Conservation (phyloP, 331 rosid species). For the Prunus yedoensis region DNA sequence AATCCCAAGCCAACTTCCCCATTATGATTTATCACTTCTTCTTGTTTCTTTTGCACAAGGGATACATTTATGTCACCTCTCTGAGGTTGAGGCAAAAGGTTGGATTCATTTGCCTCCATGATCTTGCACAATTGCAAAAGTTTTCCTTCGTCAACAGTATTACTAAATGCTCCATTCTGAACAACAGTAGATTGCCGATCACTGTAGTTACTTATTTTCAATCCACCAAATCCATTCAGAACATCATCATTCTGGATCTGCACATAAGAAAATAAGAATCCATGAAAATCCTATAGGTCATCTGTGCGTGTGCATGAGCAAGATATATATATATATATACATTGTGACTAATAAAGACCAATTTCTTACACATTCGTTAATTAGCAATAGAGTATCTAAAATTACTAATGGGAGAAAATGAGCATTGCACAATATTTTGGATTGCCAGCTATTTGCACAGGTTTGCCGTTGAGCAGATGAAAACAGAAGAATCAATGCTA, state of each 20-base stretch:
- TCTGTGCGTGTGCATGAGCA: background rate
- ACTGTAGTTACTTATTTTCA: conserved; percentile 39
- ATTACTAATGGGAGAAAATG: background rate
- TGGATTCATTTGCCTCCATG: conserved; percentile 74
- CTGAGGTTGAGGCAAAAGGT: conserved; percentile 44
- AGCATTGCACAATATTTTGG: background rate
- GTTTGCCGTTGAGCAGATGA: background rate
- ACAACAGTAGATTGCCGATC: conserved; percentile 44
- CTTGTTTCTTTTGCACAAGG: conserved; percentile 42
- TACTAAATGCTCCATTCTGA: conserved; percentile 40
- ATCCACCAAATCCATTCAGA: conserved; percentile 49
- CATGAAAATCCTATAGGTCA: conserved; percentile 2
- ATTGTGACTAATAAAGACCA: background rate
- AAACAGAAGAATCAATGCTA: background rate
- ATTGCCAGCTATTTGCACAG: background rate
- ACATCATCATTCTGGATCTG: conserved; percentile 51
- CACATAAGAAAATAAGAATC: conserved; percentile 30
- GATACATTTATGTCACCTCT: conserved; percentile 43
- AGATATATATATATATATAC: background rate
- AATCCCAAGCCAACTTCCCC: conserved; percentile 51
- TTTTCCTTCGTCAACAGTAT: conserved; percentile 69
- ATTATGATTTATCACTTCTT: conserved; percentile 34
- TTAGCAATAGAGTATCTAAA: background rate
- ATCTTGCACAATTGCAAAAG: conserved; percentile 79
- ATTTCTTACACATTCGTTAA: background rate